Evolutionary conservation across 768 basidiomycete genomes (phyloP), one percentile per base, ranked within the genome.

Genomic region (Kwoniella mangroviensis): DNA sequence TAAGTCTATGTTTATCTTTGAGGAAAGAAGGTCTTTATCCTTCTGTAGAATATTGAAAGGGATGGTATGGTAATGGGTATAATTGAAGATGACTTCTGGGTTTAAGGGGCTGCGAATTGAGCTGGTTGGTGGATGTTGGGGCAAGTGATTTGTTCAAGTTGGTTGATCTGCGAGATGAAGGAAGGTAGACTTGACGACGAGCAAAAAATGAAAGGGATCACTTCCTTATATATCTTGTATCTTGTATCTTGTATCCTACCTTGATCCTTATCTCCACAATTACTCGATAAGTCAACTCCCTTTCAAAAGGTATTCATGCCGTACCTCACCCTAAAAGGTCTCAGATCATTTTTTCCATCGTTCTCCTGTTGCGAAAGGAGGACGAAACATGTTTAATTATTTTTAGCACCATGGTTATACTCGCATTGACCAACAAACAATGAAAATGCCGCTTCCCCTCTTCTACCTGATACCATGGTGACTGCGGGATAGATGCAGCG

Each of bases 381-480:
- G 45, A 49, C 56, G 56, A 57, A 57, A 57, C 56, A 24, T 24
- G n/a, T 34, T 57, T 34, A 9, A 28, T 57, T 57, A 21, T 57
- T 9, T 57, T 34, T 17, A 34, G 15, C 3, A 3, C 4, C 17
- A 13, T 26, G 10, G 56, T 26, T 26, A 15, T 41, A 9, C 9
- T 57, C 4, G 21, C 56, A 24, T 54, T 54, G 21, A 57, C 34
- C 56, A 21, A 13, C 21, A 21, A 57, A 57, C 28, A 57, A 24
- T 21, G 53, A 21, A 26, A 55, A 55, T 55, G 53, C n/a, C 53
- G 24, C 53, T 57, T 26, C 15, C 13, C 26, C 56, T 57, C 11
- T 57, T 4, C 5, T 57, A 24, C 21, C 21, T 26, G 28, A 57
- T 57, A 0, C 6, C 15, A 15, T 17, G 21, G 15, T 34, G 21